Base-by-base conservation (phyloP, 2,329 filamentous ascomycete genomes). In the Stemphylium vesicarium region DNA sequence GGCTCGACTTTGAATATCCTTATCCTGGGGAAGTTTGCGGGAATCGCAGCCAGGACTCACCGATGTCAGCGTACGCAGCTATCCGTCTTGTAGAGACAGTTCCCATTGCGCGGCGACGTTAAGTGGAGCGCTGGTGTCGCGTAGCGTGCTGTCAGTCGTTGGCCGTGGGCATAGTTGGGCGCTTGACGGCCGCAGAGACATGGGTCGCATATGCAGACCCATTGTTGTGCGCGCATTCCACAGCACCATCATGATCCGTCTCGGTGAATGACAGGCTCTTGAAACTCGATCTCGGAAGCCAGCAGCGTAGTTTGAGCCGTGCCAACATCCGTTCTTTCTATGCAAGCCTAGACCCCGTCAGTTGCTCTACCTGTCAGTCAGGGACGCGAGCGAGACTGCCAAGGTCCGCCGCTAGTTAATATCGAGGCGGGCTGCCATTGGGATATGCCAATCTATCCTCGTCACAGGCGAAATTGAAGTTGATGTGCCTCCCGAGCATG, bases 211-310 rank as follows among this genome's bases (percentile, higher is more conserved):
- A 60, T 62, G 62, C 39, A 60, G 61, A 50, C 60, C 55, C 60
- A 59, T 62, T 59, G 44, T 41, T 44, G 60, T 58, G 60, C 57
- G 61, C 57, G 60, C 61, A 52, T 66, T 32, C 16, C 53, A 59
- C 60, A 59, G 57, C 61, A 53, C 53, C 57, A 43, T 41, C 49
- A 49, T 51, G 46, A 60, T 42, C 50, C 55, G 60, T 58, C 64
- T 36, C 39, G 52, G 51, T 52, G 60, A 53, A 56, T 33, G 49
- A 59, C 57, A 60, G 58, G 50, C 45, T 61, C 54, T 59, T 67
- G 66, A 65, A 61, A 63, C 65, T 64, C 59, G 16, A 59, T 66
- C 63, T 68, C 64, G 64, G 63, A 61, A 62, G 37, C 45, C 16
- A 49, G 31, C 37, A 43, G 13, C 41, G 48, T 24, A 24, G 22